These are phyloP conservation scores for Calophaca sinica DNA, from an alignment of 306 rosid species.

Conservation along the genomic window DNA sequence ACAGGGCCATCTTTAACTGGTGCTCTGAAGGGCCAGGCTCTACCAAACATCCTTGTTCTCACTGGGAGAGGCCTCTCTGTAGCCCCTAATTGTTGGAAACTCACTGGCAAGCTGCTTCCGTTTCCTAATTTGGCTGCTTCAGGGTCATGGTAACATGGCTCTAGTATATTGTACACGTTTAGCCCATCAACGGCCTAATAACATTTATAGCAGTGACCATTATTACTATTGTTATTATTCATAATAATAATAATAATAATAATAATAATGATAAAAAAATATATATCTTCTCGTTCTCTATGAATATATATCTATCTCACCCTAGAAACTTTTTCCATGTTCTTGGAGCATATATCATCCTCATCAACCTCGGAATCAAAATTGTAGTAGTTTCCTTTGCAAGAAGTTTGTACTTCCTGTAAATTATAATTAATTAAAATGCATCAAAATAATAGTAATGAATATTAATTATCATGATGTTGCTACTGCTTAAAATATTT, in stretches of 20 bases:
- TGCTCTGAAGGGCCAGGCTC: slow-evolving; percentile 82
- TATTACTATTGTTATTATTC: not conserved
- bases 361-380: slow-evolving; percentile 24
- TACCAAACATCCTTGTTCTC: slow-evolving; percentile 75
- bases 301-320: slow-evolving; percentile 43
- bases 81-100: slow-evolving; percentile 70
- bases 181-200: slow-evolving; percentile 60
- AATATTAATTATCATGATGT: too few relatives aligned
- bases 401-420: slow-evolving; percentile 42
- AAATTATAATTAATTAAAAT: slow-evolving; percentile 6
- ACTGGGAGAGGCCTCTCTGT: slow-evolving; percentile 62
- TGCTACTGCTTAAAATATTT: too few relatives aligned
- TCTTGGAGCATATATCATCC: slow-evolving; percentile 38
- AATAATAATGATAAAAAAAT: not conserved
- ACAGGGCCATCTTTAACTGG: slow-evolving; percentile 66
- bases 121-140: slow-evolving; percentile 17
- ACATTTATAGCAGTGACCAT: not conserved
- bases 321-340: slow-evolving; percentile 35
- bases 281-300: not conserved
- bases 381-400: slow-evolving; percentile 57
- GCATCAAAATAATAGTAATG: not conserved
- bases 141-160: slow-evolving; percentile 69
- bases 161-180: slow-evolving; percentile 71
- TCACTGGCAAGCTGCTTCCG: slow-evolving; percentile 55
- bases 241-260: not conserved